These are phyloP conservation scores for Naganishia kalamii DNA, from an alignment of 768 basidiomycete species.

Conservation along the genomic window DNA sequence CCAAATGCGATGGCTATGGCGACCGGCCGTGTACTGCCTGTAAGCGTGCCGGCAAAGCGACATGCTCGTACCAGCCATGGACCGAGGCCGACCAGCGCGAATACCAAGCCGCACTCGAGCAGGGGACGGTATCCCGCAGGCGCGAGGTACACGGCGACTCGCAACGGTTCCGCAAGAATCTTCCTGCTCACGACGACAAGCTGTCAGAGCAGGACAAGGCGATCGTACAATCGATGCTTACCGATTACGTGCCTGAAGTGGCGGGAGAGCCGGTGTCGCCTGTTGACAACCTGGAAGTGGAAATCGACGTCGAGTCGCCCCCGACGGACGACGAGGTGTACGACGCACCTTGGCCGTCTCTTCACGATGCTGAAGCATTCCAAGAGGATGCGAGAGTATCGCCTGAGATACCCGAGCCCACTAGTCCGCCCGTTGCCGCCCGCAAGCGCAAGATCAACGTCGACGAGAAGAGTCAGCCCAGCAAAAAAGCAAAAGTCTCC, in stretches of 20 bases:
- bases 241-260: not conserved
- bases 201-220: not conserved
- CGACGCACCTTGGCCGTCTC: slow-evolving; percentile 1
- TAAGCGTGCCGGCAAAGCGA: not conserved
- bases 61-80: slow-evolving; percentile 3
- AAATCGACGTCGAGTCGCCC: slow-evolving; percentile 5
- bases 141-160: not conserved
- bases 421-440: not conserved
- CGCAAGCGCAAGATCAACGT: slow-evolving; percentile 3
- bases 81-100: not conserved
- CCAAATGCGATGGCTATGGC: slow-evolving; percentile 8
- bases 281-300: not conserved
- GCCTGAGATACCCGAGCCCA: not conserved
- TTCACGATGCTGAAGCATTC: slow-evolving; percentile 2
- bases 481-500: not conserved
- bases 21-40: slow-evolving; percentile 5
- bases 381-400: not conserved
- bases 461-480: not conserved
- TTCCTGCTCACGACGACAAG: not conserved
- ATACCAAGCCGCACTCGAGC: not conserved
- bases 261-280: not conserved
- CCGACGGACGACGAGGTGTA: not conserved
- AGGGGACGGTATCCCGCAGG: not conserved
- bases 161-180: not conserved
- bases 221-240: slow-evolving; percentile 3